Conservation (phyloP, 768 basidiomycete species). For the Podaxis sp. region DNA sequence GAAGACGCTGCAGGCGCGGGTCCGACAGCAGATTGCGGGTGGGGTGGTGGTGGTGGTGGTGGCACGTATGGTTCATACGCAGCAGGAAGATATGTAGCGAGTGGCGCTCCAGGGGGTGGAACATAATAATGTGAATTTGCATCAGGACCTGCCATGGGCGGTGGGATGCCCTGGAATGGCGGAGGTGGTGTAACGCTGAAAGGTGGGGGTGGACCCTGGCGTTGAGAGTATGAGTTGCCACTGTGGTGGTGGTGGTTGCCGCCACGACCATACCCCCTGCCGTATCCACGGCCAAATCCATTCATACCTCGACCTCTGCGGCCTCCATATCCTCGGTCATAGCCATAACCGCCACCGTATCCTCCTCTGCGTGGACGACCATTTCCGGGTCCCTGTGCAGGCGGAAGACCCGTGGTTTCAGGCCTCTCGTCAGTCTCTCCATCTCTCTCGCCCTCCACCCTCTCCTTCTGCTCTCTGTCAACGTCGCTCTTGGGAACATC, state of each 20-base stretch:
- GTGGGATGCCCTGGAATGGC: slow-evolving; percentile 18
- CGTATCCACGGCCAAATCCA: slow-evolving; percentile 36
- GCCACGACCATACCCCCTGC: slow-evolving; percentile 31
- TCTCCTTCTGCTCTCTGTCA: background rate
- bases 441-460: background rate
- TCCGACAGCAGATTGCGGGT: slow-evolving; percentile 15
- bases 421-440: background rate
- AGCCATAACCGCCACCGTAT: slow-evolving; percentile 29
- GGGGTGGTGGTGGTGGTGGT: slow-evolving; percentile 25
- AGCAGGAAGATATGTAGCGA: slow-evolving; percentile 14
- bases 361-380: slow-evolving; percentile 12
- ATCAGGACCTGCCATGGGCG: slow-evolving; percentile 6
- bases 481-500: slow-evolving; percentile 25
- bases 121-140: slow-evolving; percentile 11
- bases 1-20: slow-evolving; percentile 3
- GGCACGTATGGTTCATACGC: slow-evolving; percentile 15
- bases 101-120: slow-evolving; percentile 8
- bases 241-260: slow-evolving; percentile 24
- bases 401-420: background rate
- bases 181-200: slow-evolving; percentile 30
- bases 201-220: slow-evolving; percentile 28
- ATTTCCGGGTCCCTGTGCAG: background rate
- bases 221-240: slow-evolving; percentile 18
- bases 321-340: slow-evolving; percentile 29
- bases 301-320: slow-evolving; percentile 27